phyloP scores from a whole-genome alignment of 805 yeast genomes.

The Zygotorulaspora chibaensis region DNA sequence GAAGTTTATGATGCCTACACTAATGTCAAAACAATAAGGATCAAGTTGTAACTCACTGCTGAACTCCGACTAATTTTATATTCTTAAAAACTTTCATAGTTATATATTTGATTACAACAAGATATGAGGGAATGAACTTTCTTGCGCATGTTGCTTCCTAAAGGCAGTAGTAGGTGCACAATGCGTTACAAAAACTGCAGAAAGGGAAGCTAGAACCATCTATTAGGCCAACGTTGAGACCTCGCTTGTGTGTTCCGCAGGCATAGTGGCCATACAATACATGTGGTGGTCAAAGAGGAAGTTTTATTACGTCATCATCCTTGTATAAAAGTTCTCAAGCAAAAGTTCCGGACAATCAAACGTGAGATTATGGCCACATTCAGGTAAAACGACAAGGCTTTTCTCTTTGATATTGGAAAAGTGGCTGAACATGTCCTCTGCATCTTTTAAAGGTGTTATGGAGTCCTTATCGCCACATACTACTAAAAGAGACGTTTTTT shows the following conservation, averaged over 20 bases:
- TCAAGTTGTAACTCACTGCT: conserved; percentile 30
- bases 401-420: conserved; percentile 9
- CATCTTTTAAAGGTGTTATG: conserved; percentile 22
- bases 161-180: too few relatives aligned
- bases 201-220: too few relatives aligned
- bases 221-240: too few relatives aligned
- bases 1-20: conserved; percentile 75
- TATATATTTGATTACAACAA: too few relatives aligned
- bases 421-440: conserved; percentile 7
- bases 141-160: too few relatives aligned
- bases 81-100: not conserved
- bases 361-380: conserved; percentile 29
- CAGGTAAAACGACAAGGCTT: conserved; percentile 12
- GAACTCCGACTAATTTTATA: not conserved
- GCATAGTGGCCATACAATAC: too few relatives aligned
- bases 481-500: conserved; percentile 9
- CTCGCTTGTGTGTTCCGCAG: too few relatives aligned
- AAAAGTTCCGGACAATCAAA: conserved; percentile 21
- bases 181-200: too few relatives aligned
- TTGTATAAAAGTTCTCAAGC: not conserved
- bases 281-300: too few relatives aligned
- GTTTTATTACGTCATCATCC: not conserved
- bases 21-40: conserved; percentile 72
- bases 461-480: conserved; percentile 27
- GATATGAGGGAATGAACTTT: too few relatives aligned